Conservation (phyloP, 805 yeast genomes). For the Millerago galiae region DNA sequence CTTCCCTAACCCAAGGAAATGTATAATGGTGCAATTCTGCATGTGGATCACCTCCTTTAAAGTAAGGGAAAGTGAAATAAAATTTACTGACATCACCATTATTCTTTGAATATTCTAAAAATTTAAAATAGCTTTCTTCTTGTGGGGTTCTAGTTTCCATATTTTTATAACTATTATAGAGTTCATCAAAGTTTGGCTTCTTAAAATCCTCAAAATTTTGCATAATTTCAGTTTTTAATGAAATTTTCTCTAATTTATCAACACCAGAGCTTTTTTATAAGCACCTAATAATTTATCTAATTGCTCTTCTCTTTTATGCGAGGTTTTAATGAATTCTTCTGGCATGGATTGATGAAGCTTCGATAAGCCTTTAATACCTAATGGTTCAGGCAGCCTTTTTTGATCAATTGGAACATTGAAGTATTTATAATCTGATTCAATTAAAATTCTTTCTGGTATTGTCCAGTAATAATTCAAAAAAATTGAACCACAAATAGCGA, state of each 20-base stretch:
- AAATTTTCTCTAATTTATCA: conserved; percentile 2
- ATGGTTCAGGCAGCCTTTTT: conserved; percentile 13
- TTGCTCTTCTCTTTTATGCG: conserved; percentile 7
- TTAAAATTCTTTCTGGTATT: conserved; percentile 23
- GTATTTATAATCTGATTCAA: conserved; percentile 22
- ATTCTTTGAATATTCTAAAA: conserved; percentile 20
- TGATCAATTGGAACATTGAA: conserved; percentile 18
- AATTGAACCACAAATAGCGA: conserved; percentile 25
- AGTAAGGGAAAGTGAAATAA: conserved; percentile 23
- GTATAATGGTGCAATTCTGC: conserved; percentile 27
- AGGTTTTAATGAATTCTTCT: neutral
- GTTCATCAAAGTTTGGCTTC: conserved; percentile 12
- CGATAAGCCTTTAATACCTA: conserved; percentile 18
- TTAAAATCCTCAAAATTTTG: conserved; percentile 15
- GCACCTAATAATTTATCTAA: conserved; percentile 5
- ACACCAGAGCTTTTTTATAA: conserved; percentile 6
- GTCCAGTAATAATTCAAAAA: conserved; percentile 23
- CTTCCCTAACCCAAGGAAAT: conserved; percentile 26
- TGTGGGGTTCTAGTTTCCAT: conserved; percentile 13
- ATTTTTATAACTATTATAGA: conserved; percentile 10
- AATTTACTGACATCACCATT: conserved; percentile 21
- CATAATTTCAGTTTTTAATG: conserved; percentile 6
- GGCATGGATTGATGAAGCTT: conserved; percentile 5
- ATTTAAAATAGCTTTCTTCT: conserved; percentile 20
- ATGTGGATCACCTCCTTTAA: conserved; percentile 17